These are phyloP conservation scores for Blepharisma japonicum DNA, from an alignment of 73 alveolate genomes.

Conservation along the genomic window DNA sequence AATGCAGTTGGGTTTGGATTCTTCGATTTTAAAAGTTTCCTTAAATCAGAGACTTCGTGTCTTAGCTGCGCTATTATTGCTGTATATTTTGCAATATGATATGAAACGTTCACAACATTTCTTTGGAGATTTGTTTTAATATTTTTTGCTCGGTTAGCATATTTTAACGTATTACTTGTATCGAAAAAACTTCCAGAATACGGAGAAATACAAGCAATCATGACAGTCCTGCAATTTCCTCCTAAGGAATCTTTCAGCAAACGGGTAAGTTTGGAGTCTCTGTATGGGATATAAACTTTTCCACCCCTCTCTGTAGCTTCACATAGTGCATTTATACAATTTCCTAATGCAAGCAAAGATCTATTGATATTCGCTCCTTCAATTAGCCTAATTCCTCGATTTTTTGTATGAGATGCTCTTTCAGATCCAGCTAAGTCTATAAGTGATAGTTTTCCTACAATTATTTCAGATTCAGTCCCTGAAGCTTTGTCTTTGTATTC, in stretches of 20 bases:
- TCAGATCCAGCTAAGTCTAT: conserved; percentile 99
- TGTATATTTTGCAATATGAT: conserved; percentile 96
- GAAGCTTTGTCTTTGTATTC: conserved; percentile 80
- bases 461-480: conserved; percentile 71
- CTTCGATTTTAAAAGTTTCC: conserved; percentile 28
- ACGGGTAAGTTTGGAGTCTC: conserved; percentile 99
- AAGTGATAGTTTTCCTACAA: conserved; percentile 90
- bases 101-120: conserved; percentile 93
- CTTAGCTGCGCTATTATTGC: conserved; percentile 66
- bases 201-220: conserved; percentile 98
- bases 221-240: conserved; percentile 99
- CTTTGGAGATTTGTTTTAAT: conserved; percentile 93
- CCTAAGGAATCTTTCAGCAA: conserved; percentile 95
- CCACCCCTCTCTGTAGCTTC: conserved; percentile 83
- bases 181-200: conserved; percentile 78
- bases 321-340: conserved; percentile 98
- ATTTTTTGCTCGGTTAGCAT: conserved; percentile 99
- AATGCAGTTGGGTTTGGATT: not conserved
- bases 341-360: conserved; percentile 93
- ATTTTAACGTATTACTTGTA: conserved; percentile 97
- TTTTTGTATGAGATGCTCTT: conserved; percentile 97
- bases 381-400: conserved; percentile 92
- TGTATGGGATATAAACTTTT: conserved; percentile 90
- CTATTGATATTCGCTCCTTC: conserved; percentile 98
- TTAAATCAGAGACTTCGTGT: conserved; percentile 58